Evolutionary conservation across 1,284 basidiomycete genomes (phyloP).

Genomic region (Malassezia pachydermatis): DNA sequence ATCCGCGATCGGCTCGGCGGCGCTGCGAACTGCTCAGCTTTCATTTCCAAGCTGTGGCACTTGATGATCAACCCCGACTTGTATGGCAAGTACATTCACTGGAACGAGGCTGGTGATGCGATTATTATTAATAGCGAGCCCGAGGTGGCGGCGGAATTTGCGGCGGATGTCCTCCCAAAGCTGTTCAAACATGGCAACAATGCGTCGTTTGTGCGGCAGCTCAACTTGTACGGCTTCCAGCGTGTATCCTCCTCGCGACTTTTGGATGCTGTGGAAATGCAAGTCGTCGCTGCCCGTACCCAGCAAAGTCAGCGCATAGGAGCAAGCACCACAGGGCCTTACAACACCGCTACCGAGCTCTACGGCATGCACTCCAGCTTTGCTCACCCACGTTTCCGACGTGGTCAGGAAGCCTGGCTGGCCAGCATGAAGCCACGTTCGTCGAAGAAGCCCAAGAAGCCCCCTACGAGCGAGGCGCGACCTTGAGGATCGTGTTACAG

Average conservation of each 20-base stretch:
- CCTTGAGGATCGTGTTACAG: background rate
- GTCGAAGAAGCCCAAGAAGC: slow-evolving; percentile 45
- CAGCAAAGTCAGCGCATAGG: background rate
- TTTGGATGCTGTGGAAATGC: slow-evolving; percentile 36
- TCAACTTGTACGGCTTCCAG: slow-evolving; percentile 48
- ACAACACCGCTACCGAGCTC: slow-evolving; percentile 40
- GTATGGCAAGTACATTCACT: slow-evolving; percentile 39
- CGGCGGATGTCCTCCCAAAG: slow-evolving; percentile 37
- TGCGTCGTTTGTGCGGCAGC: slow-evolving; percentile 44
- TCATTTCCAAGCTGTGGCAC: slow-evolving; percentile 47
- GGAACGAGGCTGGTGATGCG: slow-evolving; percentile 40
- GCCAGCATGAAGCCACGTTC: slow-evolving; percentile 45
- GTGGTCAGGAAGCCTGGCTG: slow-evolving; percentile 37
- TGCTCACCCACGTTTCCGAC: slow-evolving; percentile 41
- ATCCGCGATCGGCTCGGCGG: slow-evolving; percentile 45
- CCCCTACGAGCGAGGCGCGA: background rate
- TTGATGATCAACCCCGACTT: slow-evolving; percentile 44
- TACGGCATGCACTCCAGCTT: slow-evolving; percentile 45
- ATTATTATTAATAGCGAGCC: slow-evolving; percentile 45
- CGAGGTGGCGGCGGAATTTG: slow-evolving; percentile 42
- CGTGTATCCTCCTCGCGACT: slow-evolving; percentile 41
- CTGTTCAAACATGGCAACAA: slow-evolving; percentile 48
- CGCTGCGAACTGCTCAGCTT: slow-evolving; percentile 46
- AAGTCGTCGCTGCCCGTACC: slow-evolving; percentile 22
- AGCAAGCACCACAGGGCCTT: slow-evolving; percentile 7